Conservation (phyloP, 2,329 filamentous ascomycete species). For the Ophiostoma ulmi region DNA sequence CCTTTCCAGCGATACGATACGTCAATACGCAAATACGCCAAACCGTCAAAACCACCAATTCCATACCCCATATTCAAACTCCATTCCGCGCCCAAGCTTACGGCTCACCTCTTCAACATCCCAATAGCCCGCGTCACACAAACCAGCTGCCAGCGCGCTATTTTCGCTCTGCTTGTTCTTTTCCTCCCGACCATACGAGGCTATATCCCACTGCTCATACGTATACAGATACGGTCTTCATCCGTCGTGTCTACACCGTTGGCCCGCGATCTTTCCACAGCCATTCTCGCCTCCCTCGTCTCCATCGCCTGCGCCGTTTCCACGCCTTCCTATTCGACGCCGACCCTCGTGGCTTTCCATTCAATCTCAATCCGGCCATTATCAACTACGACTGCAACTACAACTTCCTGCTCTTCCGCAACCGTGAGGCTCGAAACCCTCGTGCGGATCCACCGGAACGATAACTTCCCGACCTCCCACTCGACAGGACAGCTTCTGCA, state of each 20-base stretch:
- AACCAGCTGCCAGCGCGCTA: not conserved
- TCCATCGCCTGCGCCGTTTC: not conserved
- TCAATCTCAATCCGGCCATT: not conserved
- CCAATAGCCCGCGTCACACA: not conserved
- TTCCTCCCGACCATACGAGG: not conserved
- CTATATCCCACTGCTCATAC: not conserved
- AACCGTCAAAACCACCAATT: not conserved
- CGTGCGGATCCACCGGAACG: slow-evolving; percentile 13
- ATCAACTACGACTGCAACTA: not conserved
- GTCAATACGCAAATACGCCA: not conserved
- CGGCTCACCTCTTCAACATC: not conserved
- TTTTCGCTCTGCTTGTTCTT: not conserved
- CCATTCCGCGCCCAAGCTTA: not conserved
- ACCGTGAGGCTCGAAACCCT: not conserved
- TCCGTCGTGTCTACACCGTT: not conserved
- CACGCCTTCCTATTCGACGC: slow-evolving; percentile 4
- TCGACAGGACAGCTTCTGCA: not conserved
- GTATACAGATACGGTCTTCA: not conserved
- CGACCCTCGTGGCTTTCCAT: not conserved
- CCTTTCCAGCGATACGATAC: not conserved
- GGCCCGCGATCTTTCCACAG: not conserved
- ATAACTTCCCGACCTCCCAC: not conserved
- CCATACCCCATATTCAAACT: not conserved
- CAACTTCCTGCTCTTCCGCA: not conserved
- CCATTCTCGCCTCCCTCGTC: not conserved